These are phyloP conservation scores for Polytrichum commune DNA, from an alignment of 225 moss, liverwort and hornwort species.

Conservation along the genomic window DNA sequence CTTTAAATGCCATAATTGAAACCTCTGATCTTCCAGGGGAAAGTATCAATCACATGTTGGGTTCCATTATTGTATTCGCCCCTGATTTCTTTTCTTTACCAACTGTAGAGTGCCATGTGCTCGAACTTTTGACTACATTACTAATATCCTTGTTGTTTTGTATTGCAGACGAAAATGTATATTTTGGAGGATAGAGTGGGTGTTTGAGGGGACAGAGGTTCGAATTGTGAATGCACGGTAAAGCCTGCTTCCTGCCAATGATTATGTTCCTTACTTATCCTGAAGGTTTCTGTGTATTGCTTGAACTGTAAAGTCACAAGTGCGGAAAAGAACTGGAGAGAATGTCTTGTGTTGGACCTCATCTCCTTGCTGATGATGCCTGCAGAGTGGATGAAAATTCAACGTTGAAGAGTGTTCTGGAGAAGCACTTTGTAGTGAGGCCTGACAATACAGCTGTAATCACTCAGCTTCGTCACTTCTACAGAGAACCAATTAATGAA, in stretches of 20 bases:
- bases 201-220: slow-evolving; percentile 71
- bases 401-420: slow-evolving; percentile 46
- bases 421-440: slow-evolving; percentile 49
- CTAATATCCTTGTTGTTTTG: slow-evolving; percentile 2
- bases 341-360: not conserved
- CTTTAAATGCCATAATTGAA: not conserved
- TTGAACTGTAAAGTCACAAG: not conserved
- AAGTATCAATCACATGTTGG: too few species aligned
- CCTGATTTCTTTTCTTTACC: too few species aligned
- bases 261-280: too few species aligned
- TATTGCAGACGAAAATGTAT: slow-evolving; percentile 80
- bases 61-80: too few species aligned
- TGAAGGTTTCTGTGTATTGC: too few species aligned
- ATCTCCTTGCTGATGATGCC: not conserved
- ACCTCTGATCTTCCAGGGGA: too few species aligned
- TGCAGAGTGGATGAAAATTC: slow-evolving; percentile 81
- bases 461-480: slow-evolving; percentile 59
- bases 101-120: too few species aligned
- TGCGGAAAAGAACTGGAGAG: not conserved
- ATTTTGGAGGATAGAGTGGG: slow-evolving; percentile 90
- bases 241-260: slow-evolving; percentile 4
- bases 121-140: too few species aligned
- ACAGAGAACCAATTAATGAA: slow-evolving; percentile 37
- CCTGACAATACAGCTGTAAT: slow-evolving; percentile 40
- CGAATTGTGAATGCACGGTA: slow-evolving; percentile 57